phyloP scores from a whole-genome alignment of 2,329 filamentous ascomycete species.

The Alternaria burnsii region DNA sequence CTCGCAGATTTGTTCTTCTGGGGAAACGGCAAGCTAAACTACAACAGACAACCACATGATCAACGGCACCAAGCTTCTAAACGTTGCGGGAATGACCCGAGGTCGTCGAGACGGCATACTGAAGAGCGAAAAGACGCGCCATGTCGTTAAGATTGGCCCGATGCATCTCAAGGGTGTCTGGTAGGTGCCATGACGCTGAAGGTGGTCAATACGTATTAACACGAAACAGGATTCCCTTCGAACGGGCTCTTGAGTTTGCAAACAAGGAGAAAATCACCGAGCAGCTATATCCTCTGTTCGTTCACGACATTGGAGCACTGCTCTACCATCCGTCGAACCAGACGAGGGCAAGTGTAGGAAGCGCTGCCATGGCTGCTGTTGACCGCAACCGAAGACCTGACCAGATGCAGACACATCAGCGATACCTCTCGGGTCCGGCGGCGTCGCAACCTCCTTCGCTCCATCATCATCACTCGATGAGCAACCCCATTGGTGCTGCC shows the following conservation, averaged over 20 bases:
- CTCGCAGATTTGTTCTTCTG: constrained; percentile 12
- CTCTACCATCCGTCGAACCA: constrained; percentile 94
- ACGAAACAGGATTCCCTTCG: constrained; percentile 85
- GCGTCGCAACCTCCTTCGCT: constrained; percentile 72
- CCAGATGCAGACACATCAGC: constrained; percentile 53
- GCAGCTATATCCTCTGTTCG: constrained; percentile 91
- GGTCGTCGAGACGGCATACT: constrained; percentile 94
- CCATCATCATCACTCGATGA: constrained; percentile 75
- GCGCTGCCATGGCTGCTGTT: constrained; percentile 76
- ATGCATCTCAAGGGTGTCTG: constrained; percentile 91
- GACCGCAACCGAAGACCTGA: constrained; percentile 61
- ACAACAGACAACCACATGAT: constrained; percentile 94
- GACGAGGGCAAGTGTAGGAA: constrained; percentile 78
- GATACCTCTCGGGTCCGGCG: constrained; percentile 68
- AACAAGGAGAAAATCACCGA: constrained; percentile 99
- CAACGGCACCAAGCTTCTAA: constrained; percentile 95
- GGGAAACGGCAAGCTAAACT: background rate
- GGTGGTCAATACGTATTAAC: constrained; percentile 16
- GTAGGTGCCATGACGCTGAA: constrained; percentile 22
- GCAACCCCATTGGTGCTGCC: constrained; percentile 64
- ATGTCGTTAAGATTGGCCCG: constrained; percentile 97
- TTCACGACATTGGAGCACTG: constrained; percentile 93
- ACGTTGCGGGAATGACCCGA: constrained; percentile 97
- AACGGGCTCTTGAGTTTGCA: constrained; percentile 95
- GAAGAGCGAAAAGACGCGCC: constrained; percentile 95